Evolutionary conservation across 2,329 filamentous ascomycete genomes (phyloP), one percentile per base, ranked within the genome.

Genomic region (Leptoxyphium fumago): DNA sequence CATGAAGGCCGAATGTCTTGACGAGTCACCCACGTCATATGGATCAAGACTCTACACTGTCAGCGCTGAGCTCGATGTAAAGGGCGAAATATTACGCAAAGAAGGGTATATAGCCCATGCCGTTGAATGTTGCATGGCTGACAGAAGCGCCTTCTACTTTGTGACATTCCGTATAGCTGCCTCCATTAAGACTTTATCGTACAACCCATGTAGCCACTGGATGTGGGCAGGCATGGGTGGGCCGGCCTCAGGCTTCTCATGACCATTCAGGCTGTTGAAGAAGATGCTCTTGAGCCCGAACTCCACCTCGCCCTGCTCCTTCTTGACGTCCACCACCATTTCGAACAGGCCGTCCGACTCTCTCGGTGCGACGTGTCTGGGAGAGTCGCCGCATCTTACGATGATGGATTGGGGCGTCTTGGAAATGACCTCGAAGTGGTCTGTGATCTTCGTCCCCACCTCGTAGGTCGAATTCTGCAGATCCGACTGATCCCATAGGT

Each of bases 351-450:
- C 80, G 54, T 84, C 80, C 1, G 71, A 74, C 8, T 69, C 65
- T 7, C 80, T 69, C 2, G 74, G 69, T 0, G 65, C 71, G 39
- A 64, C 64, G 39, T 73, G 73, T 17, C 75, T 66, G 0, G 80
- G 80, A 2, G 74, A 75, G 48, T 79, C 80, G 13, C 80, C 80
- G 50, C 75, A 80, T 17, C 80, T 74, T 17, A 84, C 69, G 1
- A 77, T 69, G 46, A 84, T 78, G 10, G 70, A 65, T 6, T 68
- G 69, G 0, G 72, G 64, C 0, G 73, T 78, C 62, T 80, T 80
- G 43, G 78, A 73, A 1, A 84, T 64, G 0, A 84, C 78, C 58
- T 84, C 77, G 55, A 84, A 84, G 60, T 84, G 80, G 56, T 84
- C 78, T 2, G 76, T 81, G 45, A 84, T 73, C 36, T 68, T 57